These are phyloP conservation scores for Fusarium sp. DNA, from an alignment of 2,329 filamentous ascomycete species.

Conservation along the genomic window DNA sequence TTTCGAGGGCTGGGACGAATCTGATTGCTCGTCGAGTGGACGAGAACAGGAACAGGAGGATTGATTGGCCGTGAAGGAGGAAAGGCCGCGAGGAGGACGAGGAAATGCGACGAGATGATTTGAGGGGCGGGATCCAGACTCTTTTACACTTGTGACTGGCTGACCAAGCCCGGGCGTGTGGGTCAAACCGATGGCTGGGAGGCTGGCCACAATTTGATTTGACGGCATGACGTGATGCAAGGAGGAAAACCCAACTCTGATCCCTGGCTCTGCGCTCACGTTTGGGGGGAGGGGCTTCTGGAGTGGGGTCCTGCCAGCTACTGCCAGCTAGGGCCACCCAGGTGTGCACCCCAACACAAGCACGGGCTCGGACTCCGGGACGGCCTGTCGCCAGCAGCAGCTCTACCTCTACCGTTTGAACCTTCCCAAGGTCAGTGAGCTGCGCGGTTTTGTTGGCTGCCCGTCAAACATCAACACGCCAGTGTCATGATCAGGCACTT, in stretches of 20 bases:
- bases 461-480: not conserved
- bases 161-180: slow-evolving; percentile 63
- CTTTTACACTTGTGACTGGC: slow-evolving; percentile 66
- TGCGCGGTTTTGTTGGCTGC: slow-evolving; percentile 12
- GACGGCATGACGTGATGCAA: slow-evolving; percentile 51
- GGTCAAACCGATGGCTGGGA: slow-evolving; percentile 45
- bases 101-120: slow-evolving; percentile 67
- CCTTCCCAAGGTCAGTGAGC: not conserved
- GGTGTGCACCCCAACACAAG: not conserved
- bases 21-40: slow-evolving; percentile 58
- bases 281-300: slow-evolving; percentile 1
- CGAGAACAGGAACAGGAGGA: slow-evolving; percentile 53
- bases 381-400: not conserved
- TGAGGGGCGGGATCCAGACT: slow-evolving; percentile 63
- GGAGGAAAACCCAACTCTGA: slow-evolving; percentile 37
- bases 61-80: slow-evolving; percentile 65
- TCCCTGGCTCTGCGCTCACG: slow-evolving; percentile 12
- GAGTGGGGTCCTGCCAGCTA: not conserved
- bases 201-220: slow-evolving; percentile 50
- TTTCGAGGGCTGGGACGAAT: slow-evolving; percentile 50
- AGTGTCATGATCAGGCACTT: slow-evolving; percentile 12
- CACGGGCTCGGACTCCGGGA: slow-evolving; percentile 8
- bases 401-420: not conserved
- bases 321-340: too few relatives aligned
- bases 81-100: slow-evolving; percentile 59